Evolutionary conservation across 176 grass and related monocot species (phyloP), one percentile per base, ranked within the genome.

Genomic region (Rhynchospora tenuis): DNA sequence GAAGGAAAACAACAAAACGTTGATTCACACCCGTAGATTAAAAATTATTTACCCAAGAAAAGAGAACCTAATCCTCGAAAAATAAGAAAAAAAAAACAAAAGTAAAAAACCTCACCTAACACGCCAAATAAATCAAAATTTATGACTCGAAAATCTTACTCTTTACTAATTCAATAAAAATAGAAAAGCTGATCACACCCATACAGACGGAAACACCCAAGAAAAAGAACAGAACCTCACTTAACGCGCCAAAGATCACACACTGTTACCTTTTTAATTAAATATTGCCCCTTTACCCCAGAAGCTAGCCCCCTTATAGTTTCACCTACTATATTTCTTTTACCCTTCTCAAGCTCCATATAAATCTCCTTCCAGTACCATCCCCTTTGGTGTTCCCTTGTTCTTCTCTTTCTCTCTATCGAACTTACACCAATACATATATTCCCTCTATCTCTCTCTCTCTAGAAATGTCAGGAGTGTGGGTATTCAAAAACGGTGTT

Each of bases 401-500:
- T 79, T 55, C 59, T 69, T 79, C 85, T 50, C 62, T 27, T 15
- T 52, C 82, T 60, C 7, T 28, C 69, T 46, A 29, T 71, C 54
- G 59, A 77, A 9, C 28, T 57, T 58, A 29, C 20, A 24, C 46
- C 52, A 3, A 55, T 7, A 56, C 59, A 75, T 44, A 50, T 47
- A 82, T 68, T 54, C 73, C 33, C 13, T 70, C 4, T 7, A 5
- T 60, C 69, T 52, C 20, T 82, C 26, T 47, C 17, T 59, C 42
- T 23, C n/a, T 33, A 26, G 61, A 59, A 33, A 94, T 94, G 94
- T 97, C 94, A 0, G 94, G 94, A 2, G 94, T 97, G 0, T 97
- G 94, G 94, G 91, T 97, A 78, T 97, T 97, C 89, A 86, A 91
- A 76, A 85, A 91, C 71, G 94, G 94, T 1, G 87, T 93, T 16